Evolutionary conservation across 306 rosid genomes (phyloP).

Genomic region (Quercus agrifolia): DNA sequence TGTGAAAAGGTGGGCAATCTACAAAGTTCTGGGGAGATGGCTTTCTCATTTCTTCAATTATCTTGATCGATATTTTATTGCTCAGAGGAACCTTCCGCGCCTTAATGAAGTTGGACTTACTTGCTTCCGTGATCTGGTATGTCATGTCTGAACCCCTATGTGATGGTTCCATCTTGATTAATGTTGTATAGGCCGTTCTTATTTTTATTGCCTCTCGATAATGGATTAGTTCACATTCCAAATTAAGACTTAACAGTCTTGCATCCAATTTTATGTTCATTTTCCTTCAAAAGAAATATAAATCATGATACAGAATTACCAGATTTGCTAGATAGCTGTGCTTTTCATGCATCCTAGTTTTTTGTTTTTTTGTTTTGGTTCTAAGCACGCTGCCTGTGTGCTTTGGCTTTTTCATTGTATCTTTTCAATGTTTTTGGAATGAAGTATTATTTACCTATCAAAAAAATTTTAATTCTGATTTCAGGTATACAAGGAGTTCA

Average conservation of each 20-base stretch:
- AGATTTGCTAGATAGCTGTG: too few species aligned
- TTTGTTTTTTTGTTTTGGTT: too few species aligned
- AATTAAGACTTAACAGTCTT: not conserved
- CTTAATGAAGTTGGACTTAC: slow-evolving; percentile 55
- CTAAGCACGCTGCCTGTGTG: too few species aligned
- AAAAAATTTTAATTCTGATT: slow-evolving; percentile 1
- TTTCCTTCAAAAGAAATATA: not conserved
- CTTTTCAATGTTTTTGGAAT: too few species aligned
- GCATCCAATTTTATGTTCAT: not conserved
- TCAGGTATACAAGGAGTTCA: slow-evolving; percentile 63
- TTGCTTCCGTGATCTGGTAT: slow-evolving; percentile 66
- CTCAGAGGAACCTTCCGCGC: slow-evolving; percentile 50
- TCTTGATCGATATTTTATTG: slow-evolving; percentile 53
- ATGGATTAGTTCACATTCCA: not conserved
- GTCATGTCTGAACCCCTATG: slow-evolving; percentile 8
- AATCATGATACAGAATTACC: not conserved
- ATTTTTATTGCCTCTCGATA: not conserved
- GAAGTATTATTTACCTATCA: too few species aligned
- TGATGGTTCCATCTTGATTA: not conserved
- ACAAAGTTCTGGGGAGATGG: slow-evolving; percentile 69
- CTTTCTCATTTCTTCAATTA: slow-evolving; percentile 57
- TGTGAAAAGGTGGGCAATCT: slow-evolving; percentile 76
- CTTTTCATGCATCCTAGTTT: too few species aligned
- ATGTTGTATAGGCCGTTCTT: not conserved
- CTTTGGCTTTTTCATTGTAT: too few species aligned